phyloP scores from a whole-genome alignment of 179 eudicot genomes.

The Silene noctiflora region DNA sequence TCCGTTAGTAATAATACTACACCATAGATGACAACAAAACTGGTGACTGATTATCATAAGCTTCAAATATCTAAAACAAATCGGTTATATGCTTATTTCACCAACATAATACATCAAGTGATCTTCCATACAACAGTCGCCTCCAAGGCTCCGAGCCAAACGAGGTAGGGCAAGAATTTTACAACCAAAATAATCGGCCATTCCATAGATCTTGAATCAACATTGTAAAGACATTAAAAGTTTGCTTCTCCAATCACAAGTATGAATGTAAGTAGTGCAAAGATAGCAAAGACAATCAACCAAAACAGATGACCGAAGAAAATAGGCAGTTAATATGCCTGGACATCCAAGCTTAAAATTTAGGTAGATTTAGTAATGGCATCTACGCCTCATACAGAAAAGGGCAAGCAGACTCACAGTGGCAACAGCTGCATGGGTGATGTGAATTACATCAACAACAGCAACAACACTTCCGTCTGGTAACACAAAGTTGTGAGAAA shows the following conservation, averaged over 20 bases:
- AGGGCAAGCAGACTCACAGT: slow-evolving; percentile 52
- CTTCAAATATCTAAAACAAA: slow-evolving; percentile 3
- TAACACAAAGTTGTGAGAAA: slow-evolving; percentile 22
- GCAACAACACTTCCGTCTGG: slow-evolving; percentile 79
- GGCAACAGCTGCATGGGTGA: slow-evolving; percentile 87
- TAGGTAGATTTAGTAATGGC: neutral
- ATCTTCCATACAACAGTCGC: neutral
- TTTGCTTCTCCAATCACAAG: neutral
- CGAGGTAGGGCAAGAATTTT: neutral
- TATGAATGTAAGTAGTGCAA: neutral
- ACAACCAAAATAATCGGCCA: too few relatives aligned
- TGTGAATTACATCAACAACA: slow-evolving; percentile 84
- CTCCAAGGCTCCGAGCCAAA: neutral
- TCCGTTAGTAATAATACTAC: too few relatives aligned
- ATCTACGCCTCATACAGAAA: slow-evolving; percentile 6
- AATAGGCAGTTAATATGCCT: neutral
- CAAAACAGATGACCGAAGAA: neutral
- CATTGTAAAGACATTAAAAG: neutral
- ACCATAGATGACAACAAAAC: neutral
- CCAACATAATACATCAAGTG: neutral
- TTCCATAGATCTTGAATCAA: neutral
- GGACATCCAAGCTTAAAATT: slow-evolving; percentile 9
- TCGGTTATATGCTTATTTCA: neutral
- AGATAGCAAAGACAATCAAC: too few relatives aligned
- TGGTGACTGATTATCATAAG: slow-evolving; percentile 1